Percentiles rank a stretch among this genome's conserved stretches.
phyloP scores from a whole-genome alignment of 2,329 filamentous ascomycete genomes.

The Colletotrichum lupini region DNA sequence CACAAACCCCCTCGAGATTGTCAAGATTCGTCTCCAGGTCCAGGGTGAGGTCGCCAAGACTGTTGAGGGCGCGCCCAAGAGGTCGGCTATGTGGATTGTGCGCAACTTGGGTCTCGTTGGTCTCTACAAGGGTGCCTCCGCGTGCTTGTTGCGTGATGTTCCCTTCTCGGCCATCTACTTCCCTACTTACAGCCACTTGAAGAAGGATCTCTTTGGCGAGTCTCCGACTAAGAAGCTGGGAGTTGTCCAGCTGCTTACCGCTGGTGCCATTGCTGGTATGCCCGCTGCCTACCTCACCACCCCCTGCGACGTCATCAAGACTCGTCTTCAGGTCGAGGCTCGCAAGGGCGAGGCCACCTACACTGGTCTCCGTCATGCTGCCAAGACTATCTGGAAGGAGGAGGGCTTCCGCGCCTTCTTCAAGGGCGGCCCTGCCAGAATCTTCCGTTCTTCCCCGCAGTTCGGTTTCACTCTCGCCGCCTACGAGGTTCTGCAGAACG shows the following conservation, averaged over 20 bases:
- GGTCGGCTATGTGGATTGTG: constrained; percentile 98
- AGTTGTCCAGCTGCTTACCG: constrained; percentile 88
- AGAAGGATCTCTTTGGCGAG: constrained; percentile 94
- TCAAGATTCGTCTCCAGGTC: constrained; percentile 98
- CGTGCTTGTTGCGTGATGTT: constrained; percentile 94
- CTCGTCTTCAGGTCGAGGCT: constrained; percentile 94
- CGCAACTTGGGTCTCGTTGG: constrained; percentile 93
- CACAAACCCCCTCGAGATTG: constrained; percentile 97
- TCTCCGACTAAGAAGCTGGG: constrained; percentile 87
- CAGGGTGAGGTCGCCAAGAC: constrained; percentile 95
- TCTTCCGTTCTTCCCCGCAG: constrained; percentile 93
- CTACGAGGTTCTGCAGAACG: constrained; percentile 89
- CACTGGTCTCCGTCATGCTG: constrained; percentile 87
- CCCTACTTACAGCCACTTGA: constrained; percentile 94
- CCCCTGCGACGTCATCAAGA: constrained; percentile 99
- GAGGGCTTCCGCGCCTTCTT: constrained; percentile 98
- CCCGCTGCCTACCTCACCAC: constrained; percentile 94
- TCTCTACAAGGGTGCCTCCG: constrained; percentile 95
- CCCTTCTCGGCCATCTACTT: constrained; percentile 99
- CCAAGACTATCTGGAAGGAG: constrained; percentile 84
- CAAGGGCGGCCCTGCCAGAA: constrained; percentile 96
- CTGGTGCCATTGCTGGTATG: constrained; percentile 95
- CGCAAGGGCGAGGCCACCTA: constrained; percentile 94
- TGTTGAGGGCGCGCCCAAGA: constrained; percentile 82
- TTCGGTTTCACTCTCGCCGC: constrained; percentile 97